Percentiles rank a stretch among this genome's conserved stretches.
Conservation (phyloP, 441 rosid species). For the Kokia cookei region DNA sequence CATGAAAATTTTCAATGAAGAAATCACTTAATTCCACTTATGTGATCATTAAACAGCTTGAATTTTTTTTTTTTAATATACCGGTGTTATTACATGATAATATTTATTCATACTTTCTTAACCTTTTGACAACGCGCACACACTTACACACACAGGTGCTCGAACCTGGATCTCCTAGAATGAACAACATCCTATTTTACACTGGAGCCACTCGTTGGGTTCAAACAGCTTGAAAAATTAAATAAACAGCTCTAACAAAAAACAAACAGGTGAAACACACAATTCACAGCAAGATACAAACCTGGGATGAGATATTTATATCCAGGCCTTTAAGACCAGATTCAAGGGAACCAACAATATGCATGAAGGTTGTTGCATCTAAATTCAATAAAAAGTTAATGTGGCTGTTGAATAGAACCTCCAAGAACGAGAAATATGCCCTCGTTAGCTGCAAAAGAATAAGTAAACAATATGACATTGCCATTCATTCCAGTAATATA, state of each 20-base stretch:
- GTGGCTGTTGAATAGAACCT: slow-evolving; percentile 82
- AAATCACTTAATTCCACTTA: not conserved
- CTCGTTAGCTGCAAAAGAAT: slow-evolving; percentile 67
- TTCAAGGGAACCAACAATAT: slow-evolving; percentile 94
- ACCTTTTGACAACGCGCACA: no score
- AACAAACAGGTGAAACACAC: not conserved
- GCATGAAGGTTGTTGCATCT: slow-evolving; percentile 83
- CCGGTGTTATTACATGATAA: no score
- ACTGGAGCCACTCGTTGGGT: no score
- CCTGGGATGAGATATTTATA: slow-evolving; percentile 92
- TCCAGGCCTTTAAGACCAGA: slow-evolving; percentile 95
- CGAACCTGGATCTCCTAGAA: no score
- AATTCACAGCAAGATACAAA: slow-evolving; percentile 20
- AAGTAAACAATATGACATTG: slow-evolving; percentile 6
- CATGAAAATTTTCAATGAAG: not conserved
- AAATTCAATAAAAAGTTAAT: slow-evolving; percentile 68
- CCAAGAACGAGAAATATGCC: slow-evolving; percentile 95
- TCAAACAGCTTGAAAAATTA: not conserved
- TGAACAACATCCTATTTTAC: no score
- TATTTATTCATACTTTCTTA: no score
- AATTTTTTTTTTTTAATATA: not conserved
- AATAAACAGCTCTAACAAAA: not conserved
- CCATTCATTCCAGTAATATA: not conserved
- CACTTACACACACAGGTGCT: no score
- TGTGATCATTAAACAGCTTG: not conserved